These are phyloP conservation scores for Mycothermus thermophilus DNA, from an alignment of 495 filamentous ascomycete species.

Conservation along the genomic window DNA sequence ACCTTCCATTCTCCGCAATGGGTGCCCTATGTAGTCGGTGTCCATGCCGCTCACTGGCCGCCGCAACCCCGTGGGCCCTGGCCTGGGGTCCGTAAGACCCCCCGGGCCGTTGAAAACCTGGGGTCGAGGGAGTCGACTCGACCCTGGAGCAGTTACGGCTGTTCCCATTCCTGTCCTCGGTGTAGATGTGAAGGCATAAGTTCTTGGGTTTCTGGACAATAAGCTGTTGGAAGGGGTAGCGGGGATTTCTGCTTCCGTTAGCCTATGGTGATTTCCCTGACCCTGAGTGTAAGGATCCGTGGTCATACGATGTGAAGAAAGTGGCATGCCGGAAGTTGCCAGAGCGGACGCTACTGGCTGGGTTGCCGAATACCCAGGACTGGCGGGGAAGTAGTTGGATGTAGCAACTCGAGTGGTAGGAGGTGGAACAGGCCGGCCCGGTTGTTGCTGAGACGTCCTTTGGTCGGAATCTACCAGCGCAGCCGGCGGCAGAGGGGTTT, in stretches of 20 bases:
- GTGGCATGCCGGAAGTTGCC: slow-evolving; percentile 2
- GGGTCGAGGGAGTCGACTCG: background rate
- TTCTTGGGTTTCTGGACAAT: background rate
- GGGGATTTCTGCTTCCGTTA: background rate
- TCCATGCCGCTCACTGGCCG: background rate
- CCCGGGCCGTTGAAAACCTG: background rate
- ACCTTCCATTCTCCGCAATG: background rate
- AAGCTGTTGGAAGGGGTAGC: slow-evolving; percentile 2
- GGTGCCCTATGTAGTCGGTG: background rate
- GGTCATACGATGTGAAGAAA: slow-evolving; percentile 4
- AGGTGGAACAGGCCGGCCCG: background rate
- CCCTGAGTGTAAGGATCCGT: too few relatives aligned
- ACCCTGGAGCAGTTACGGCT: background rate
- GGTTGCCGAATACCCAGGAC: background rate
- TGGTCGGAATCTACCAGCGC: too few relatives aligned
- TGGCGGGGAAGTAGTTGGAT: slow-evolving; percentile 3
- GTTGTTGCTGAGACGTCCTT: slow-evolving; percentile 1
- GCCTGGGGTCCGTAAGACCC: background rate
- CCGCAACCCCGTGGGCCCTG: background rate
- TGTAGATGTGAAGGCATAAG: slow-evolving; percentile 1
- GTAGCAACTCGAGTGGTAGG: background rate
- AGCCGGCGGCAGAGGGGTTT: too few relatives aligned
- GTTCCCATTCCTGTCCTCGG: slow-evolving; percentile 1
- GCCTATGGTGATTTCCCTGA: background rate
- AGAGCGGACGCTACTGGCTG: background rate